These are phyloP conservation scores for Lunasporangiospora selenospora DNA, from an alignment of 192 early-diverging fungal species.

Conservation along the genomic window DNA sequence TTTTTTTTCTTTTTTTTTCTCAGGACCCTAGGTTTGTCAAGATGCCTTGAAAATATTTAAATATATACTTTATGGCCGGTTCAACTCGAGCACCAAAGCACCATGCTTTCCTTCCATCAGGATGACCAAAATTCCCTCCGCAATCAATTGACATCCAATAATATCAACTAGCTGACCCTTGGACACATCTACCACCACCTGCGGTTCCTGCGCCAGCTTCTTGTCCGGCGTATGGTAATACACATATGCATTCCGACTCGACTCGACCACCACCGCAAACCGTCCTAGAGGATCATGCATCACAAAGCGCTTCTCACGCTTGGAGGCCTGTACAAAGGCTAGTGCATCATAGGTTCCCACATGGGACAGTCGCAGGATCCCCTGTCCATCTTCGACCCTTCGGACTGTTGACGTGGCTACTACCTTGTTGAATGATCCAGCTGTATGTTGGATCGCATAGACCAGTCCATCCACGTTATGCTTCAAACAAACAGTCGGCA, in stretches of 20 bases:
- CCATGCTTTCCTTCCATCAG: constrained; percentile 49
- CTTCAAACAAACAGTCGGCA: constrained; percentile 66
- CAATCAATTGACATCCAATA: constrained; percentile 56
- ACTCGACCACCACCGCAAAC: constrained; percentile 58
- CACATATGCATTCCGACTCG: constrained; percentile 58
- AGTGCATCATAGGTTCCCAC: constrained; percentile 69
- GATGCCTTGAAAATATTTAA: too few species aligned
- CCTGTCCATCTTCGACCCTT: constrained; percentile 3
- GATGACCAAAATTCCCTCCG: constrained; percentile 46
- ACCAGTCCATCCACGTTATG: constrained; percentile 76
- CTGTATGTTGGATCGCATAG: constrained; percentile 53
- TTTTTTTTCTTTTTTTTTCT: too few species aligned
- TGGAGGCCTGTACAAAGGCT: constrained; percentile 78
- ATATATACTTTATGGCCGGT: background rate
- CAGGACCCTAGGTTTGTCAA: too few species aligned
- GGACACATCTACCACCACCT: constrained; percentile 56
- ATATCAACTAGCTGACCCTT: constrained; percentile 49
- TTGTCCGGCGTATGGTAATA: constrained; percentile 49
- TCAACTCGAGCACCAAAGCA: constrained; percentile 24
- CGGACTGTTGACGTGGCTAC: constrained; percentile 11
- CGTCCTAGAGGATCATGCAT: constrained; percentile 57
- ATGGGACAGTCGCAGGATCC: constrained; percentile 54
- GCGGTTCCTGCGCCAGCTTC: constrained; percentile 36
- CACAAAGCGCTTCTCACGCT: constrained; percentile 71
- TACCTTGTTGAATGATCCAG: background rate